Conservation (phyloP, 345 rosid species). For the Lumnitzera littorea region DNA sequence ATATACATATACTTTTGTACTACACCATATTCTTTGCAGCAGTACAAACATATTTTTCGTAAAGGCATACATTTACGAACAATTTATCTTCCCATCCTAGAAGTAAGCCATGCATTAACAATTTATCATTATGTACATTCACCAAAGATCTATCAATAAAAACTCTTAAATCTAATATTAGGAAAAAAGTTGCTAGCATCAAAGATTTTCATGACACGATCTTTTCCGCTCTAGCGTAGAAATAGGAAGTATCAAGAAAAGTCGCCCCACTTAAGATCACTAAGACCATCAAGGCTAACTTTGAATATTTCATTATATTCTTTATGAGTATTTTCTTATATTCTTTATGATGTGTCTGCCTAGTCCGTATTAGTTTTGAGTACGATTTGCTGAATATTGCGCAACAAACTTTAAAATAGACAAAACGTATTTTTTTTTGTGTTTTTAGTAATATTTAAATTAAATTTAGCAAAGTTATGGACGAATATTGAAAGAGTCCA, state of each 20-base stretch:
- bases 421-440: no score
- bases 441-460: no score
- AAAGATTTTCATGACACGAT: constrained; percentile 7
- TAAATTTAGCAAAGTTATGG: no score
- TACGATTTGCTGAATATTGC: no score
- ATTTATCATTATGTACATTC: constrained; percentile 10
- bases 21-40: no score
- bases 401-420: no score
- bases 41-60: no score
- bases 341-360: no score
- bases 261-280: constrained; percentile 14
- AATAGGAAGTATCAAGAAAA: constrained; percentile 25
- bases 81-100: constrained; percentile 29
- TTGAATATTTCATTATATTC: constrained; percentile 16
- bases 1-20: no score
- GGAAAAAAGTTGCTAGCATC: constrained; percentile 18
- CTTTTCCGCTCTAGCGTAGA: constrained; percentile 10
- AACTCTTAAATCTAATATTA: constrained; percentile 13
- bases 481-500: no score
- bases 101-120: constrained; percentile 29
- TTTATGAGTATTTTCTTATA: not conserved
- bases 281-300: constrained; percentile 17
- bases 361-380: no score
- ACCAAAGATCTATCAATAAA: constrained; percentile 18
- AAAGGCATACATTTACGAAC: constrained; percentile 5